Conservation (phyloP, 257 asterid genomes). For the Scutellaria barbata region DNA sequence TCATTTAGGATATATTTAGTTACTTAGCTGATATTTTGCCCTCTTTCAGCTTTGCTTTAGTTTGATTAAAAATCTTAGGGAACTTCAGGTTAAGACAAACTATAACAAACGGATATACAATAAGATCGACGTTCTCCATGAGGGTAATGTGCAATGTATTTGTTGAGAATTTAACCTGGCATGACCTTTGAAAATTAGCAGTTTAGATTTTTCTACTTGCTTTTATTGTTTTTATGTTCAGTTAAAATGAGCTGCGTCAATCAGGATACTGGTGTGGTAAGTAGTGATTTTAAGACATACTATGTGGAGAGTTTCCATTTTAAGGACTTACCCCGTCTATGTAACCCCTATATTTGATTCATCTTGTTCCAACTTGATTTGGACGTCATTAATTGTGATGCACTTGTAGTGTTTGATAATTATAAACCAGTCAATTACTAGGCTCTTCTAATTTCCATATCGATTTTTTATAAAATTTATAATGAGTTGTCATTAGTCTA, state of each 20-base stretch:
- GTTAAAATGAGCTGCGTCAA: constrained; percentile 81
- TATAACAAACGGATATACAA: constrained; percentile 75
- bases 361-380: background rate
- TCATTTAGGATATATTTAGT: background rate
- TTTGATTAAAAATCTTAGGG: constrained; percentile 17
- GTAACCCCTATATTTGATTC: constrained; percentile 15
- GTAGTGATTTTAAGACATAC: constrained; percentile 32
- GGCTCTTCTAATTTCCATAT: constrained; percentile 20
- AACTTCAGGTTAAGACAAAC: constrained; percentile 63
- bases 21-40: background rate
- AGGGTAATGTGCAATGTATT: constrained; percentile 83
- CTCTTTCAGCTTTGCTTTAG: background rate
- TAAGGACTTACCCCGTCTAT: background rate
- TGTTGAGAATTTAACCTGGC: background rate
- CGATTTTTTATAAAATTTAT: constrained; percentile 6
- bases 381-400: background rate
- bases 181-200: no score
- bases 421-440: background rate
- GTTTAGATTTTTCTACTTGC: no score
- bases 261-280: constrained; percentile 71
- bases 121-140: constrained; percentile 92
- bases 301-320: background rate
- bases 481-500: constrained; percentile 17
- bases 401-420: constrained; percentile 6
- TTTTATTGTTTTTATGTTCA: no score